A percentile compares a stretch with the other conserved stretches of the same genome.
Evolutionary conservation across 2,329 filamentous ascomycete genomes (phyloP).

Genomic region (Bimuria novae-zelandiae): DNA sequence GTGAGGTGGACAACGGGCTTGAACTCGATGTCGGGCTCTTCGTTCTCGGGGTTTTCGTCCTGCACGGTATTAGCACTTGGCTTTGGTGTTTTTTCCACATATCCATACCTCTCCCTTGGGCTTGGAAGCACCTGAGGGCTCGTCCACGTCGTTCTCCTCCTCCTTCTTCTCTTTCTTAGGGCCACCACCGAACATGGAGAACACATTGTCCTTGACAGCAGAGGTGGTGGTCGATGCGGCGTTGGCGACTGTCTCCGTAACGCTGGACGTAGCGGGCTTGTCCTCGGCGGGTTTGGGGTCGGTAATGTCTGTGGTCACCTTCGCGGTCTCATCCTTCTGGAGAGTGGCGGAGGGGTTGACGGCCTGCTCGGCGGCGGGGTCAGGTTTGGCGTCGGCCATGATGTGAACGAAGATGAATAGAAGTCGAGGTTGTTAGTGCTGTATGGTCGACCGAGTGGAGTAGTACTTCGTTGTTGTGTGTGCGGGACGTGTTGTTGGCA

Average conservation of each 20-base stretch:
- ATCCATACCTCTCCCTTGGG: constrained; percentile 52
- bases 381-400: constrained; percentile 49
- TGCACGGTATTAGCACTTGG: constrained; percentile 21
- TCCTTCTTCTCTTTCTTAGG: constrained; percentile 94
- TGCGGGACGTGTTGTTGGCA: constrained; percentile 24
- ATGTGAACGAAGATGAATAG: constrained; percentile 1
- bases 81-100: not conserved
- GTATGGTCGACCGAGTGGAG: not conserved
- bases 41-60: constrained; percentile 81
- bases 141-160: constrained; percentile 72
- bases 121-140: constrained; percentile 82
- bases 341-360: constrained; percentile 48
- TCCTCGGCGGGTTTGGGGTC: constrained; percentile 55
- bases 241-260: constrained; percentile 46
- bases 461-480: constrained; percentile 6
- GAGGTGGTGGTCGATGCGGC: constrained; percentile 41
- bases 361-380: constrained; percentile 47
- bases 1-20: constrained; percentile 95
- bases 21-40: constrained; percentile 94
- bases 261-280: constrained; percentile 49
- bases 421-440: not conserved
- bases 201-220: constrained; percentile 66
- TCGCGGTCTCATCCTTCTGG: constrained; percentile 50
- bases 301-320: constrained; percentile 48
- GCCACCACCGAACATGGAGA: constrained; percentile 98